Percentiles rank a stretch among this genome's conserved stretches.
Evolutionary conservation across 2,329 filamentous ascomycete genomes (phyloP).

Genomic region (Beauveria sp.): DNA sequence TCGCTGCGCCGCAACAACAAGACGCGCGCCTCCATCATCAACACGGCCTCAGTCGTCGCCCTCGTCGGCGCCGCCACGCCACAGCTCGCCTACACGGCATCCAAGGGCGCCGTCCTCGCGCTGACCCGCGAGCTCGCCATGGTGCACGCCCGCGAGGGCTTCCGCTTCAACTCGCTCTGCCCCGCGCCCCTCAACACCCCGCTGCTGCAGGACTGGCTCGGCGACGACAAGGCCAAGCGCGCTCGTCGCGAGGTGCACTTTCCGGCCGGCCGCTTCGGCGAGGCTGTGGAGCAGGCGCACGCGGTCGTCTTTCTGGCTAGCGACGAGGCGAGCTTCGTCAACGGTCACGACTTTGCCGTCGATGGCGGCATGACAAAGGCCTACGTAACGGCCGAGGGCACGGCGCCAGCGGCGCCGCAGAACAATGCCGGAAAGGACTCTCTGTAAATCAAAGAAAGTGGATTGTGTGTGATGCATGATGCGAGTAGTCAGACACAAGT

Average conservation of each 20-base stretch:
- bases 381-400: constrained; percentile 65
- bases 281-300: constrained; percentile 89
- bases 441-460: constrained; percentile 22
- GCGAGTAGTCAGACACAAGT: too few relatives aligned
- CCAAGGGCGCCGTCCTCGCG: constrained; percentile 86
- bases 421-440: constrained; percentile 52
- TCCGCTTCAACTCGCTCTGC: constrained; percentile 84
- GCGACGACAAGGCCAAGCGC: constrained; percentile 76
- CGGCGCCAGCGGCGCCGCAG: constrained; percentile 42
- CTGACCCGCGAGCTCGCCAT: constrained; percentile 87
- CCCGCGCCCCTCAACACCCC: constrained; percentile 89
- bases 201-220: constrained; percentile 86
- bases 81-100: constrained; percentile 87
- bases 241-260: constrained; percentile 82
- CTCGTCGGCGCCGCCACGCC: constrained; percentile 81
- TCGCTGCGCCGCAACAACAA: constrained; percentile 75
- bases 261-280: constrained; percentile 78
- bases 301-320: constrained; percentile 82
- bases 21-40: constrained; percentile 75
- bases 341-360: constrained; percentile 86
- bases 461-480: too few relatives aligned
- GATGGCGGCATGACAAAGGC: constrained; percentile 95
- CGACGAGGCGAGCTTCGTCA: constrained; percentile 85
- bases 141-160: constrained; percentile 82
- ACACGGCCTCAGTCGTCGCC: constrained; percentile 84